Percentiles rank a stretch among this genome's conserved stretches.
These are phyloP conservation scores for Umbilicus rupestris DNA, from an alignment of 164 flowering plant species.

Conservation along the genomic window DNA sequence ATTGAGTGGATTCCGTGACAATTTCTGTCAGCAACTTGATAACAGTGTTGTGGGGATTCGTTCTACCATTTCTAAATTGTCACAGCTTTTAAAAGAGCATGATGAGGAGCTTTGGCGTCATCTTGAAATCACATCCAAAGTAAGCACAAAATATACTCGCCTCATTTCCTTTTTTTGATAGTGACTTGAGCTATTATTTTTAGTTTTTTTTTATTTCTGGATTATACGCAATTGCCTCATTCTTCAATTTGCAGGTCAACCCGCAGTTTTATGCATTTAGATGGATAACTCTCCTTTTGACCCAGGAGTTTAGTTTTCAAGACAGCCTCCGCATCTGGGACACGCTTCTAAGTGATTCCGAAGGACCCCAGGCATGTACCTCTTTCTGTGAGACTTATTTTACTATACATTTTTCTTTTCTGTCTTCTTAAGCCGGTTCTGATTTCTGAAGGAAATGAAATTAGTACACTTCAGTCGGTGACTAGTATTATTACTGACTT, in stretches of 20 bases:
- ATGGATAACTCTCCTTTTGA: constrained; percentile 96
- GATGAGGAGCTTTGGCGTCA: constrained; percentile 99
- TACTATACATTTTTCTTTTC: background rate
- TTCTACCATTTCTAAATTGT: constrained; percentile 73
- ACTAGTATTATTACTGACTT: too few species aligned
- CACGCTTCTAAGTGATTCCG: constrained; percentile 85
- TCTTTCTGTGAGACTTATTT: constrained; percentile 4
- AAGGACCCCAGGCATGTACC: constrained; percentile 75
- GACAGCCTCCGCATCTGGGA: constrained; percentile 97
- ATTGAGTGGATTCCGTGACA: constrained; percentile 85
- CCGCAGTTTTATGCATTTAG: constrained; percentile 98
- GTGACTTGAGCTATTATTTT: background rate
- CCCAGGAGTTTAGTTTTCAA: constrained; percentile 89
- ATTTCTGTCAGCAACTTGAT: constrained; percentile 95
- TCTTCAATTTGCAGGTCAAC: constrained; percentile 54
- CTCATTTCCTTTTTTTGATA: background rate
- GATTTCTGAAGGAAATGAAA: too few species aligned
- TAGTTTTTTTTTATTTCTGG: background rate
- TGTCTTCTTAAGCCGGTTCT: background rate
- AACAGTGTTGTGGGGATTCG: constrained; percentile 96
- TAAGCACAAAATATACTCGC: constrained; percentile 19
- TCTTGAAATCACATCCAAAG: constrained; percentile 94
- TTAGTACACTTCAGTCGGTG: too few species aligned
- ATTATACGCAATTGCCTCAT: background rate
- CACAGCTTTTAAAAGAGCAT: constrained; percentile 77